Percentiles rank a stretch among this genome's conserved stretches.
phyloP scores from a whole-genome alignment of 1,284 basidiomycete species.

The Agroathelia rolfsii region DNA sequence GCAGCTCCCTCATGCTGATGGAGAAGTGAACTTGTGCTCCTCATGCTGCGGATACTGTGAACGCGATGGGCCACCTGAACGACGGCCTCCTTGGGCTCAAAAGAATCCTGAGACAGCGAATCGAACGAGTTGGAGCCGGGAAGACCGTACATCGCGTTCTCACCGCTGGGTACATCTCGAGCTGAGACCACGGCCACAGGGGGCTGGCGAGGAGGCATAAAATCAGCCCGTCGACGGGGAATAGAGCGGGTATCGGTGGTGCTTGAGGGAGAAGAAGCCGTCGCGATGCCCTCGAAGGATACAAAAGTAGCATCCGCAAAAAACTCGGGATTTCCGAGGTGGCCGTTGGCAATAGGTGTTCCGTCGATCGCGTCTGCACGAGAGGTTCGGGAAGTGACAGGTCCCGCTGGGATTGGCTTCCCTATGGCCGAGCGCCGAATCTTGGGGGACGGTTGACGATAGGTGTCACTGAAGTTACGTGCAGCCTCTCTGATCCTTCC shows the following conservation, averaged over 20 bases:
- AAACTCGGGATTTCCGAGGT: too few species aligned
- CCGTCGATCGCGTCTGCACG: too few species aligned
- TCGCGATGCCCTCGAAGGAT: constrained; percentile 33
- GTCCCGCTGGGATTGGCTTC: constrained; percentile 33
- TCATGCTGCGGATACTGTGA: constrained; percentile 36
- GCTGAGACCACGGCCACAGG: constrained; percentile 15
- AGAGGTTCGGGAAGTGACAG: too few species aligned
- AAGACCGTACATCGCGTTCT: constrained; percentile 1
- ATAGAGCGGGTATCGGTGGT: constrained; percentile 56
- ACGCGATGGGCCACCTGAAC: constrained; percentile 37
- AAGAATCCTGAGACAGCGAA: constrained; percentile 20
- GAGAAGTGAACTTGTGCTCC: not conserved
- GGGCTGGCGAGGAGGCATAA: constrained; percentile 41
- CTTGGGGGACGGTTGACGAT: constrained; percentile 26
- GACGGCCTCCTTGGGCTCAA: constrained; percentile 33
- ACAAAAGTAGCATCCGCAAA: too few species aligned
- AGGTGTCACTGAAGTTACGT: constrained; percentile 56
- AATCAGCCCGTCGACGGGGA: constrained; percentile 56
- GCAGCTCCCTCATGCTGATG: too few species aligned
- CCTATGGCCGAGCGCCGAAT: constrained; percentile 39
- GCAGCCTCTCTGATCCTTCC: constrained; percentile 48
- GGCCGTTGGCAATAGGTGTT: too few species aligned
- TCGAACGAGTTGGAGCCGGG: constrained; percentile 28
- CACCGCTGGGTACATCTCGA: constrained; percentile 12
- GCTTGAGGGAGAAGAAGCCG: constrained; percentile 47